These are phyloP conservation scores for Castanea sativa DNA, from an alignment of 306 rosid species.

Conservation along the genomic window DNA sequence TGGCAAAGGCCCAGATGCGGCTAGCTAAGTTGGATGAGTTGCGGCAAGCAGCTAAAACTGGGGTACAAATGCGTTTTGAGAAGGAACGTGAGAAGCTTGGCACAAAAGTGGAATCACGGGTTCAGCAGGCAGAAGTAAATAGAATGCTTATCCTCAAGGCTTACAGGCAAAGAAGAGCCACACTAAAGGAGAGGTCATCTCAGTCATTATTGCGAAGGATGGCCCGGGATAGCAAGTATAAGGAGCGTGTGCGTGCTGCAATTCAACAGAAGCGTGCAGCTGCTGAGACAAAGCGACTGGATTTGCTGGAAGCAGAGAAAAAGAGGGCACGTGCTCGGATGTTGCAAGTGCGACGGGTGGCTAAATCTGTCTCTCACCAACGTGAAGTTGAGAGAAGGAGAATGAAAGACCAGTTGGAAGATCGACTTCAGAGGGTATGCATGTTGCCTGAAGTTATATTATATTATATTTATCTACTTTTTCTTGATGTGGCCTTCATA, in stretches of 20 bases:
- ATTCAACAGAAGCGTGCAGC: slow-evolving; percentile 81
- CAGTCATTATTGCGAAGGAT: slow-evolving; percentile 71
- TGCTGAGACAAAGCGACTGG: slow-evolving; percentile 83
- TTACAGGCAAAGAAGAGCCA: slow-evolving; percentile 76
- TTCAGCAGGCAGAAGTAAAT: slow-evolving; percentile 88
- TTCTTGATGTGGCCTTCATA: slow-evolving; percentile 8
- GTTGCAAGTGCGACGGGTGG: slow-evolving; percentile 72
- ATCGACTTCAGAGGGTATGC: slow-evolving; percentile 85
- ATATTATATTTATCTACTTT: background rate
- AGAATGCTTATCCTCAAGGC: slow-evolving; percentile 84
- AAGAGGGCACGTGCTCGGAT: slow-evolving; percentile 75
- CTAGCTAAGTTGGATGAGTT: slow-evolving; percentile 74
- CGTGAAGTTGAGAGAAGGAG: slow-evolving; percentile 87
- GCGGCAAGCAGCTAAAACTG: slow-evolving; percentile 89
- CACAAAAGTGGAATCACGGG: slow-evolving; percentile 75
- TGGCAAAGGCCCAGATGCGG: slow-evolving; percentile 80
- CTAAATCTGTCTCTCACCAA: slow-evolving; percentile 73
- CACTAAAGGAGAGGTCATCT: slow-evolving; percentile 82
- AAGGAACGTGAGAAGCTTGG: slow-evolving; percentile 71
- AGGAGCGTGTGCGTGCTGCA: slow-evolving; percentile 87
- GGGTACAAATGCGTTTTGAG: slow-evolving; percentile 66
- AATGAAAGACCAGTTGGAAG: slow-evolving; percentile 77
- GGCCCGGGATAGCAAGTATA: slow-evolving; percentile 81
- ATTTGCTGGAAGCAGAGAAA: slow-evolving; percentile 81
- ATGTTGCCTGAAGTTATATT: slow-evolving; percentile 11